Evolutionary conservation across 1,139 yeast genomes (phyloP).

Genomic region (Hyphopichia khmerensis): DNA sequence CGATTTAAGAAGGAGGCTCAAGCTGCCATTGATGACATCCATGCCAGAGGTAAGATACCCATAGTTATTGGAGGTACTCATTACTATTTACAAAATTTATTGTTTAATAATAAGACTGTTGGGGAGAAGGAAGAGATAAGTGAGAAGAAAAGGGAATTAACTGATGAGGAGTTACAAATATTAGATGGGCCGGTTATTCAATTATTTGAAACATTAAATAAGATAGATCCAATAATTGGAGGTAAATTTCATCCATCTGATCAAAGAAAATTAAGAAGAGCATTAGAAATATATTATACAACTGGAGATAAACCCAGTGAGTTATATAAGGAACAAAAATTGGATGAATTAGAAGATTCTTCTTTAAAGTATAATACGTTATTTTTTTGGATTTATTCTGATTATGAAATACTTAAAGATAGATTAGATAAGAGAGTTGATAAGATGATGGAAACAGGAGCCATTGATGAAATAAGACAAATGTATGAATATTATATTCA

Average conservation of each 20-base stretch:
- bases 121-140: conserved; percentile 21
- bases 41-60: conserved; percentile 70
- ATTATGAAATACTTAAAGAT: conserved; percentile 53
- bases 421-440: conserved; percentile 82
- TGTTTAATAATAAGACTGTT: conserved; percentile 68
- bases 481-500: conserved; percentile 46
- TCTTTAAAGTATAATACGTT: conserved; percentile 65
- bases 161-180: conserved; percentile 42
- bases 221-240: conserved; percentile 71
- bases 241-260: conserved; percentile 92
- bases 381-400: conserved; percentile 82
- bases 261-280: conserved; percentile 70
- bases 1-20: conserved; percentile 74
- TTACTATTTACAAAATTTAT: conserved; percentile 76
- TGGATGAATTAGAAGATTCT: conserved; percentile 42
- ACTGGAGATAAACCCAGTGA: conserved; percentile 72
- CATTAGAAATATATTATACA: conserved; percentile 72
- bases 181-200: conserved; percentile 57
- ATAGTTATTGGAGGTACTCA: conserved; percentile 96
- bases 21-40: conserved; percentile 59
- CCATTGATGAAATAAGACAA: conserved; percentile 63
- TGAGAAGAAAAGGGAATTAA: conserved; percentile 17
- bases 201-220: conserved; percentile 47
- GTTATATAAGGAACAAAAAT: conserved; percentile 60
- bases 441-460: conserved; percentile 71